phyloP scores from a whole-genome alignment of 257 asterid species.

The Lavandula angustifolia region DNA sequence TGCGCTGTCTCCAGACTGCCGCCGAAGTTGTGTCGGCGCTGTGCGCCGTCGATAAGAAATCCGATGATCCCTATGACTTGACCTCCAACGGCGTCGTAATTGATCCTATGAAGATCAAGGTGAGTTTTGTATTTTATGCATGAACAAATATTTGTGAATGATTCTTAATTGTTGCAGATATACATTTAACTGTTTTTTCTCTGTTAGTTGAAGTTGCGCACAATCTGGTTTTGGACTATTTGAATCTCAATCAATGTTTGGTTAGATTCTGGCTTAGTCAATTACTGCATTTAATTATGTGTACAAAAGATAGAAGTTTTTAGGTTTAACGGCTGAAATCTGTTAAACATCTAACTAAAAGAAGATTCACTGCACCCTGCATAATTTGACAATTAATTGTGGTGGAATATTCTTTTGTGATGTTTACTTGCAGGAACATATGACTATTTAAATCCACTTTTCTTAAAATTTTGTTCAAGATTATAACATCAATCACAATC shows the following conservation, averaged over 20 bases:
- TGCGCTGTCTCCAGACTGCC: constrained; percentile 90
- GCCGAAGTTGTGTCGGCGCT: constrained; percentile 64
- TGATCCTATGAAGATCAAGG: constrained; percentile 81
- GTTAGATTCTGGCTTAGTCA: background rate
- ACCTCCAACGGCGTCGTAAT: constrained; percentile 56
- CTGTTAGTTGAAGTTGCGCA: background rate
- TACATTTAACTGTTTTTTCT: background rate
- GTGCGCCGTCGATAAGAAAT: constrained; percentile 50
- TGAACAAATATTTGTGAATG: background rate
- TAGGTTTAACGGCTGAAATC: background rate
- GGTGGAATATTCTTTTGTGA: background rate
- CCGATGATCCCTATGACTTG: constrained; percentile 45
- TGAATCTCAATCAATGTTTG: background rate
- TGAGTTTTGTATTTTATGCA: constrained; percentile 25
- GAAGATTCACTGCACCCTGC: background rate
- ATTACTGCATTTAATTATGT: constrained; percentile 2
- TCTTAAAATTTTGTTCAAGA: background rate
- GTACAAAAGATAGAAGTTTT: background rate
- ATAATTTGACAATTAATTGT: background rate
- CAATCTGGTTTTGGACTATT: too few species aligned
- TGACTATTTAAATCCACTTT: constrained; percentile 12
- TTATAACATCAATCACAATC: background rate
- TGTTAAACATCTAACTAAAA: background rate
- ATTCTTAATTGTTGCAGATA: background rate
- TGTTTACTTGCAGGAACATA: background rate